Base-by-base conservation (phyloP, 73 alveolate genomes). In the Paramecium biaurelia region DNA sequence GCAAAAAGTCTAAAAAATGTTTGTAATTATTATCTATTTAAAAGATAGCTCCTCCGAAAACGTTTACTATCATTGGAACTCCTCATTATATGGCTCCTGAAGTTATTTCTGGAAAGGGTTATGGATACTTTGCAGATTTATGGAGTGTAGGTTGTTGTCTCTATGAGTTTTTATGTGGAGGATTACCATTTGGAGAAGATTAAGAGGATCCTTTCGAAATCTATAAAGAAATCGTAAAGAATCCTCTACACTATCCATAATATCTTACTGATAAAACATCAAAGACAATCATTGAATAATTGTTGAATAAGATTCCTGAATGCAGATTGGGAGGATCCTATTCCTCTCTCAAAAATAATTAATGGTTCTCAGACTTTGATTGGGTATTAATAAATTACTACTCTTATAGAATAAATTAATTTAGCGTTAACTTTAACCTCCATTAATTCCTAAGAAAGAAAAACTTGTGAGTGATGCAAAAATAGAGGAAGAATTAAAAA, bases 161-260 rank as follows among this genome's bases (percentile, higher is more conserved):
- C 23, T 67, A 70, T 87, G 57, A 59, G 63, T 59, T 86, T 21
- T 88, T 95, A 58, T 95, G 96, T 89, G 97, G 97, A 14, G 96
- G 92, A 11, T 93, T 95, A 10, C 96, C 97, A 49, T 95, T 92
- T 85, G 96, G 93, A 11, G 97, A 93, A 57, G 95, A 76, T 30
- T 92, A 76, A 32, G 96, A 94, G 34, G 97, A 95, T 68, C 95
- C 96, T 2, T 89, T 92, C 79, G 96, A 93, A 92, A 95, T 95
- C 9, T 95, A 95, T 85, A 92, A 93, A 72, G 95, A 92, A 43
- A 93, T 95, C 34, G 93, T 94, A 2, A 76, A 86, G 56, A 92
- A 88, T 23, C 59, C 90, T 24, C 2, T 85, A 4, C 41, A 38
- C 5, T 89, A 89, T 38, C 92, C 94, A 35, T 18, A 38, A 37